Conservation (phyloP, 129 eudicot species). For the Lactuca saligna region DNA sequence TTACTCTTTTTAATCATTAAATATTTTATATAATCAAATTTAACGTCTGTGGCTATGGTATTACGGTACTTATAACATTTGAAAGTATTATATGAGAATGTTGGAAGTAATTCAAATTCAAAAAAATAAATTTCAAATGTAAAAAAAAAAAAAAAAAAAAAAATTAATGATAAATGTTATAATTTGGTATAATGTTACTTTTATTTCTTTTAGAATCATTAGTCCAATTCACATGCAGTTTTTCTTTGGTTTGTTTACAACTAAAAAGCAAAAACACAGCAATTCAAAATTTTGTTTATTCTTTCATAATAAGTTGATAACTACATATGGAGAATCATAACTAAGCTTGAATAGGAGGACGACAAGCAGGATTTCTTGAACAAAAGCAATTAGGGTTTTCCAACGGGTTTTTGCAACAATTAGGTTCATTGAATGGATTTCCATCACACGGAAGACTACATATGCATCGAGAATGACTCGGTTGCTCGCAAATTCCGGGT, state of each 20-base stretch:
- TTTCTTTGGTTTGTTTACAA: neutral
- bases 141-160: too few relatives aligned
- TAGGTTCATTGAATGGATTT: constrained; percentile 11
- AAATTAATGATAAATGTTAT: too few relatives aligned
- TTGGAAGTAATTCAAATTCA: too few relatives aligned
- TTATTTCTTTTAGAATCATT: too few relatives aligned
- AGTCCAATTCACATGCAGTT: neutral
- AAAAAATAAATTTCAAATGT: too few relatives aligned
- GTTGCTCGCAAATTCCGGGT: constrained; percentile 4
- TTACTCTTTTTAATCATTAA: too few relatives aligned
- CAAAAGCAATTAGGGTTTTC: constrained; percentile 10
- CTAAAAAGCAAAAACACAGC: neutral
- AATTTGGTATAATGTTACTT: too few relatives aligned
- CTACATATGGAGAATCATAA: neutral
- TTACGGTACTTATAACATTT: too few relatives aligned
- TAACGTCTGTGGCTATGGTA: too few relatives aligned
- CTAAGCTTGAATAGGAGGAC: neutral
- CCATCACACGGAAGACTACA: constrained; percentile 20
- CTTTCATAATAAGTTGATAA: neutral
- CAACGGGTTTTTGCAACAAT: constrained; percentile 4
- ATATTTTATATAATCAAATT: too few relatives aligned
- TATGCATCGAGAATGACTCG: constrained; percentile 7
- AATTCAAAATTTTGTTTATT: neutral
- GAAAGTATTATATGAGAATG: too few relatives aligned
- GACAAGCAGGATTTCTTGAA: constrained; percentile 8